These are phyloP conservation scores for Aspergillus nomiae DNA, from an alignment of 2,329 filamentous ascomycete species.

Conservation along the genomic window DNA sequence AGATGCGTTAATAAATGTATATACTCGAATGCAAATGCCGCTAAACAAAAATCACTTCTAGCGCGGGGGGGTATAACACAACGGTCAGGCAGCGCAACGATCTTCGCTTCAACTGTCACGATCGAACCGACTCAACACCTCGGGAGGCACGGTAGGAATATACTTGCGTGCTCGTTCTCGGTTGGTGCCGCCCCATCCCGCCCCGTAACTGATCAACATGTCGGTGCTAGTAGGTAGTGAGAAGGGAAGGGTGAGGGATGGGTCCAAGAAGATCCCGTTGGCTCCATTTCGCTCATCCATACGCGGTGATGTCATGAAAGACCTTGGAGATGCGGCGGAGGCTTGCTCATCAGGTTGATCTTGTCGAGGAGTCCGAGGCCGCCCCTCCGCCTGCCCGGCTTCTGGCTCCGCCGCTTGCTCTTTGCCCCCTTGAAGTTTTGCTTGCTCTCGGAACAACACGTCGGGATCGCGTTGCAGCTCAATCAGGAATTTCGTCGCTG, in stretches of 20 bases:
- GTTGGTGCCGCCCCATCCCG: constrained; percentile 91
- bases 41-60: constrained; percentile 3
- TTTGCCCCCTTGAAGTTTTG: constrained; percentile 33
- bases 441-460: constrained; percentile 50
- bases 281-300: constrained; percentile 30
- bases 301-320: constrained; percentile 27
- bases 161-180: constrained; percentile 91
- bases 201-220: constrained; percentile 94
- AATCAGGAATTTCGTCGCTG: constrained; percentile 81
- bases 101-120: constrained; percentile 35
- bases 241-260: constrained; percentile 90
- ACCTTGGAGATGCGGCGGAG: constrained; percentile 25
- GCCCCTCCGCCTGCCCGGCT: constrained; percentile 20
- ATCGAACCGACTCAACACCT: constrained; percentile 89
- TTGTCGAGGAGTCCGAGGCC: constrained; percentile 33
- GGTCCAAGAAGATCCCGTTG: constrained; percentile 70
- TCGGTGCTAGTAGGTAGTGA: constrained; percentile 94
- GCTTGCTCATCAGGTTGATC: constrained; percentile 18
- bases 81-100: constrained; percentile 3
- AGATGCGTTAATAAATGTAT: constrained; percentile 11
- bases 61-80: constrained; percentile 11
- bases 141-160: constrained; percentile 89
- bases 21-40: constrained; percentile 12
- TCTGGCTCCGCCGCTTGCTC: constrained; percentile 21
- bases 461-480: constrained; percentile 76